phyloP scores from a whole-genome alignment of 805 yeast species.

The Candida maesae region DNA sequence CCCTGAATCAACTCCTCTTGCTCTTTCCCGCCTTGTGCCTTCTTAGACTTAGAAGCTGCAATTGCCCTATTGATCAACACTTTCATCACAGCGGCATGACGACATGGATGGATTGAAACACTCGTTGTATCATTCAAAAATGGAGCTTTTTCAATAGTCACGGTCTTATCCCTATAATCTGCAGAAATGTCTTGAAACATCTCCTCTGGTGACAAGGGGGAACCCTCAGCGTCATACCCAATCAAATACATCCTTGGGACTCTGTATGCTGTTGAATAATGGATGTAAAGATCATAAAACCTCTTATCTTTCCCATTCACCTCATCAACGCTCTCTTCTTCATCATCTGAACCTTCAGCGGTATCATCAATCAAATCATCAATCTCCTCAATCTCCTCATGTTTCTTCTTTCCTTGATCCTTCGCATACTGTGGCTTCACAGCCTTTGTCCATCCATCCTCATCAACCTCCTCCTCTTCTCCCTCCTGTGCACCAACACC shows the following conservation, averaged over 20 bases:
- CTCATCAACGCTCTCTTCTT: slow-evolving; percentile 32
- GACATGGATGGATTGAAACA: slow-evolving; percentile 94
- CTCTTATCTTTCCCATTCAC: slow-evolving; percentile 43
- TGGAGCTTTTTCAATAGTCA: slow-evolving; percentile 91
- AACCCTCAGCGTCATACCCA: slow-evolving; percentile 80
- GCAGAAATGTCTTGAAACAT: slow-evolving; percentile 94
- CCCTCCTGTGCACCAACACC: slow-evolving; percentile 40
- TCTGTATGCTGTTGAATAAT: slow-evolving; percentile 91
- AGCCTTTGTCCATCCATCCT: slow-evolving; percentile 59
- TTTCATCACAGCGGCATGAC: slow-evolving; percentile 92
- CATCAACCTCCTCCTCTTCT: slow-evolving; percentile 36
- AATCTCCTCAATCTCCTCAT: slow-evolving; percentile 36
- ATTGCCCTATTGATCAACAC: slow-evolving; percentile 75
- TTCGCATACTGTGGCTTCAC: slow-evolving; percentile 24
- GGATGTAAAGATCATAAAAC: slow-evolving; percentile 82
- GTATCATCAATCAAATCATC: slow-evolving; percentile 41
- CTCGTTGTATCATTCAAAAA: slow-evolving; percentile 67
- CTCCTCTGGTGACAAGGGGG: slow-evolving; percentile 78
- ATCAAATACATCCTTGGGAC: slow-evolving; percentile 93
- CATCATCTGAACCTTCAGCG: slow-evolving; percentile 36
- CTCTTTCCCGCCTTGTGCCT: slow-evolving; percentile 21
- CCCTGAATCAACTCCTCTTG: slow-evolving; percentile 33
- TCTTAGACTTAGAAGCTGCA: slow-evolving; percentile 37
- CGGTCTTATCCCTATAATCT: slow-evolving; percentile 94
- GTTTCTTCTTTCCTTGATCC: not conserved